These are phyloP conservation scores for Serendipita sp. DNA, from an alignment of 768 basidiomycete species.

Conservation along the genomic window DNA sequence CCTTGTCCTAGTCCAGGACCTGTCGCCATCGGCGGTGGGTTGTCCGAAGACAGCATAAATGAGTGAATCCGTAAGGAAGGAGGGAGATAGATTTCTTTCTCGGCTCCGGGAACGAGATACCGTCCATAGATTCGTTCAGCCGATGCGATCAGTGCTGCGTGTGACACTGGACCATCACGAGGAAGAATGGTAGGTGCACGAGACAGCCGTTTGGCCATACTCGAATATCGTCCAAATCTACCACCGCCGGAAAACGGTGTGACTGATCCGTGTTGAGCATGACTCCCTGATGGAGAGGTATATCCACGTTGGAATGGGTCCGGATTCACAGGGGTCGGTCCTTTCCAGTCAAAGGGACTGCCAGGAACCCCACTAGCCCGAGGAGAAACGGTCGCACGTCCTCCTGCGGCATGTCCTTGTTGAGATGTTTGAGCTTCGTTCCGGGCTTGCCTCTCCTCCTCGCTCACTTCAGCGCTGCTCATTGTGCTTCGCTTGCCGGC, in stretches of 20 bases:
- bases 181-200: constrained; percentile 90
- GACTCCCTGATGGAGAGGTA: constrained; percentile 30
- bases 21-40: constrained; percentile 49
- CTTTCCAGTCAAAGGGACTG: constrained; percentile 3
- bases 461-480: constrained; percentile 58
- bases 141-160: constrained; percentile 75
- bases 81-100: constrained; percentile 96
- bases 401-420: constrained; percentile 24
- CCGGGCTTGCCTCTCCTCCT: constrained; percentile 51
- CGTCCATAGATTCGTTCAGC: constrained; percentile 94
- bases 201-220: constrained; percentile 47
- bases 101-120: constrained; percentile 78
- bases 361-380: constrained; percentile 40
- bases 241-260: constrained; percentile 43
- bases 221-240: constrained; percentile 58
- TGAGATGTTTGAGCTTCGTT: background rate
- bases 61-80: constrained; percentile 79
- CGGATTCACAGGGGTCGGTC: constrained; percentile 21
- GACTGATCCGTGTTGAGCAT: constrained; percentile 15
- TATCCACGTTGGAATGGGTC: constrained; percentile 29
- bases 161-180: constrained; percentile 77
- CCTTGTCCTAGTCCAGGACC: background rate
- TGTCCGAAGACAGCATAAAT: constrained; percentile 66
- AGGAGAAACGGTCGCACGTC: constrained; percentile 13
- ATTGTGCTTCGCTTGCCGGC: constrained; percentile 57